These are phyloP conservation scores for Tardiomyces digboiensis DNA, from an alignment of 1,139 yeast species.

Conservation along the genomic window DNA sequence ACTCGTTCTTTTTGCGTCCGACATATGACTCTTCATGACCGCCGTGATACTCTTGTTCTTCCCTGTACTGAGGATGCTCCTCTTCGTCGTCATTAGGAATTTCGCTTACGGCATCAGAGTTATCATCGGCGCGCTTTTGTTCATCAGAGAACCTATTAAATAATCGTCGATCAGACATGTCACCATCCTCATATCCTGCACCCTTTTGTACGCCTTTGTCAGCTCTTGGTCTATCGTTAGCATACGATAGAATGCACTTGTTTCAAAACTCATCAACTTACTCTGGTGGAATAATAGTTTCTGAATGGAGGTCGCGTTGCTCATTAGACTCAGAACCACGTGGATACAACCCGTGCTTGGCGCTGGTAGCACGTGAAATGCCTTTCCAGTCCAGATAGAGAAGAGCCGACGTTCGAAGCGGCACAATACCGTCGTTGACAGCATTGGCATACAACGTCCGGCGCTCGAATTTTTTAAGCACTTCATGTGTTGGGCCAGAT, in stretches of 20 bases:
- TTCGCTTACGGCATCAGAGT: background rate
- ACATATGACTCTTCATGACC: background rate
- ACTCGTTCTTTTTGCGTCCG: background rate
- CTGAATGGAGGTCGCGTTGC: too few relatives aligned
- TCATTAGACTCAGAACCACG: background rate
- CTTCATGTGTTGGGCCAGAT: slow-evolving; percentile 67
- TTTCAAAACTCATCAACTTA: too few relatives aligned
- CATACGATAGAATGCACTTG: too few relatives aligned
- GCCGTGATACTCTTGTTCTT: background rate
- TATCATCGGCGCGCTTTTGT: too few relatives aligned
- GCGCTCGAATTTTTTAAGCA: slow-evolving; percentile 51
- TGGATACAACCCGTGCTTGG: slow-evolving; percentile 27
- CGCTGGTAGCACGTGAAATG: slow-evolving; percentile 37
- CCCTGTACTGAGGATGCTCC: background rate
- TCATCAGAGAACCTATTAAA: too few relatives aligned
- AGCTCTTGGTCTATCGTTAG: too few relatives aligned
- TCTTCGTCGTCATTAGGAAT: background rate
- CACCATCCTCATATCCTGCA: too few relatives aligned
- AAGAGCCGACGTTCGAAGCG: slow-evolving; percentile 77
- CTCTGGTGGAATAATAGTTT: too few relatives aligned
- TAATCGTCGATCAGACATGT: too few relatives aligned
- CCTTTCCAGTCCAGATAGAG: slow-evolving; percentile 71
- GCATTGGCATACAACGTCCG: slow-evolving; percentile 76
- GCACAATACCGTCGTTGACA: slow-evolving; percentile 89
- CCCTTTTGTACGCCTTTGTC: too few relatives aligned